phyloP scores from a whole-genome alignment of 164 flowering plant genomes.

The Magnolia kwangsiensis region DNA sequence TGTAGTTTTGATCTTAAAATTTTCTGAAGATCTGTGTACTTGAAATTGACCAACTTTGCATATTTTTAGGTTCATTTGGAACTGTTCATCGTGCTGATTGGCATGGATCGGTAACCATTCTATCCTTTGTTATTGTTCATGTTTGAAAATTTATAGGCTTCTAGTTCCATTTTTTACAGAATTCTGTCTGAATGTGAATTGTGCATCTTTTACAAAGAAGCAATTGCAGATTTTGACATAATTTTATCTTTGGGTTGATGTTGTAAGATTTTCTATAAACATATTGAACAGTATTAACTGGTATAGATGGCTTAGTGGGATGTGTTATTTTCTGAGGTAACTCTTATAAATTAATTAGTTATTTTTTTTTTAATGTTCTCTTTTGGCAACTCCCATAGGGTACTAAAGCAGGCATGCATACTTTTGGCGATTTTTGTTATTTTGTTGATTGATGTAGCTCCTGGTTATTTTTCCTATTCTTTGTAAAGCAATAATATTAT shows the following conservation, averaged over 20 bases:
- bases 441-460: neutral
- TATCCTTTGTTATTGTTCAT: neutral
- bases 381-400: neutral
- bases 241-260: neutral
- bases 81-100: slow-evolving; percentile 99
- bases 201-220: neutral
- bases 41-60: neutral
- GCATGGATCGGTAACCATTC: slow-evolving; percentile 85
- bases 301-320: neutral
- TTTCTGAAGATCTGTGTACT: neutral
- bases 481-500: neutral
- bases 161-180: too few species aligned
- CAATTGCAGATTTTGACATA: neutral
- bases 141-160: neutral
- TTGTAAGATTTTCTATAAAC: neutral
- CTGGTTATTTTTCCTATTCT: neutral
- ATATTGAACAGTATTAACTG: neutral
- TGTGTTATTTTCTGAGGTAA: too few species aligned
- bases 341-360: too few species aligned
- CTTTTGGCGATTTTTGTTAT: neutral
- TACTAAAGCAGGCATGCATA: neutral
- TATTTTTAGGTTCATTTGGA: slow-evolving; percentile 90
- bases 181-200: neutral
- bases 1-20: neutral
- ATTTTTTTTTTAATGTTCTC: neutral